Percentiles rank a stretch among this genome's conserved stretches.
These are phyloP conservation scores for Croton setiger DNA, from an alignment of 441 rosid genomes.

Conservation along the genomic window DNA sequence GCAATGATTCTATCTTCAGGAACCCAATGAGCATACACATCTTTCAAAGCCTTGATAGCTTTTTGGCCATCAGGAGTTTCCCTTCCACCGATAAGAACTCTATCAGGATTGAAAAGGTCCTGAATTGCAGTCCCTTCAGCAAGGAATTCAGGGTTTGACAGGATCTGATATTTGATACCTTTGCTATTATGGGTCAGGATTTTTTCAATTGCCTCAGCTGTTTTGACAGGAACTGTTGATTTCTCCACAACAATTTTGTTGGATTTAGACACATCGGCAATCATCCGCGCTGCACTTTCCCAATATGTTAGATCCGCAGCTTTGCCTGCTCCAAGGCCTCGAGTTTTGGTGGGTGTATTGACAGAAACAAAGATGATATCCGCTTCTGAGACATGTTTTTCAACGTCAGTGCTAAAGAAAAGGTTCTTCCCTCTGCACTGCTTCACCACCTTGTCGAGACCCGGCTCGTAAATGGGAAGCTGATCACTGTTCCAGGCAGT, in stretches of 20 bases:
- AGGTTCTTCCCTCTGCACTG: slow-evolving; percentile 73
- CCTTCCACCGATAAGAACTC: slow-evolving; percentile 90
- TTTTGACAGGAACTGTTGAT: slow-evolving; percentile 88
- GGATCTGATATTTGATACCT: slow-evolving; percentile 81
- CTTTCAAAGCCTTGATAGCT: slow-evolving; percentile 70
- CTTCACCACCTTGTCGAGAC: slow-evolving; percentile 68
- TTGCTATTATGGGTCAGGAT: slow-evolving; percentile 79
- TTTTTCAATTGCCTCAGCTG: slow-evolving; percentile 87
- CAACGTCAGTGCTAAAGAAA: slow-evolving; percentile 68
- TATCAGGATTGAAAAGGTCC: slow-evolving; percentile 74
- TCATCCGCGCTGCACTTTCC: slow-evolving; percentile 95
- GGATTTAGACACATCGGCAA: slow-evolving; percentile 82
- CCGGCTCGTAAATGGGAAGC: slow-evolving; percentile 80
- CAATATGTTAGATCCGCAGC: slow-evolving; percentile 92
- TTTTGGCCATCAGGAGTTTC: slow-evolving; percentile 73
- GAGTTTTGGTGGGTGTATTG: slow-evolving; percentile 84
- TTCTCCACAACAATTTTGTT: slow-evolving; percentile 90
- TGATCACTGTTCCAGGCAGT: slow-evolving; percentile 71
- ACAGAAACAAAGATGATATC: slow-evolving; percentile 82
- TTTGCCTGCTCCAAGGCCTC: slow-evolving; percentile 88
- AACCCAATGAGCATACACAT: slow-evolving; percentile 83
- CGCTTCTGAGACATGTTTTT: slow-evolving; percentile 72
- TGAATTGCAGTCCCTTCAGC: slow-evolving; percentile 89
- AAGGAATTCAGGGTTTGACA: slow-evolving; percentile 88
- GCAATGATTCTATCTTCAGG: slow-evolving; percentile 65